phyloP scores from a whole-genome alignment of 345 rosid species.

The Draba incana region DNA sequence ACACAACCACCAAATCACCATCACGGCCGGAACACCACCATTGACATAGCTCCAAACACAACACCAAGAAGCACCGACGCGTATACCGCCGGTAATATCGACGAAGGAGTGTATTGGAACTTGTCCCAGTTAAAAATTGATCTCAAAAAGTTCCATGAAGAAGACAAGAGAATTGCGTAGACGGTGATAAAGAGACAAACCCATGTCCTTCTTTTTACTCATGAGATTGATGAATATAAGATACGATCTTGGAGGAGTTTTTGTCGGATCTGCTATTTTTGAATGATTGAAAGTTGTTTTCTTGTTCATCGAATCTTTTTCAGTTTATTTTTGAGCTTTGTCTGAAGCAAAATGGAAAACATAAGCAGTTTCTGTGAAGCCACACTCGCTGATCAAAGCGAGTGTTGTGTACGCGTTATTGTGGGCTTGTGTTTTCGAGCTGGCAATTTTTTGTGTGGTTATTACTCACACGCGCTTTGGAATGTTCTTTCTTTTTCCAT shows the following conservation, averaged over 20 bases:
- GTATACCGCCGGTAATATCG: conserved; percentile 72
- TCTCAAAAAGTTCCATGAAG: conserved; percentile 69
- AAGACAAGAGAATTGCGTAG: conserved; percentile 58
- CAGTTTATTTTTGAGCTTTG: not conserved
- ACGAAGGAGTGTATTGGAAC: conserved; percentile 22
- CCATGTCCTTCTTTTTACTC: conserved; percentile 87
- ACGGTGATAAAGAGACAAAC: conserved; percentile 69
- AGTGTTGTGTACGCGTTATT: not conserved
- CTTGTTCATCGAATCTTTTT: too few relatives aligned
- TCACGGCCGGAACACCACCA: conserved; percentile 82
- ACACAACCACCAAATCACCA: conserved; percentile 64
- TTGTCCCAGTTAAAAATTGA: conserved; percentile 67
- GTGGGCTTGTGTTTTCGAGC: not conserved
- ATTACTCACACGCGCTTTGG: too few relatives aligned
- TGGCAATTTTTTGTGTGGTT: not conserved
- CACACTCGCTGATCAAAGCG: conserved; percentile 1
- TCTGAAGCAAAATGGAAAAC: not conserved
- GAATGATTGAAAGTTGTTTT: too few relatives aligned
- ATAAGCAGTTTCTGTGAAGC: not conserved
- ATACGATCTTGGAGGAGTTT: conserved; percentile 40
- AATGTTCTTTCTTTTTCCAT: too few relatives aligned
- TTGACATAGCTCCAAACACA: conserved; percentile 65
- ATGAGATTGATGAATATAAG: conserved; percentile 53
- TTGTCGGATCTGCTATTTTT: too few relatives aligned
- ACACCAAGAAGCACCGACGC: conserved; percentile 79